Percentiles rank a stretch among this genome's conserved stretches.
These are phyloP conservation scores for Aspergillus ellipticus DNA, from an alignment of 495 filamentous ascomycete species.

Conservation along the genomic window DNA sequence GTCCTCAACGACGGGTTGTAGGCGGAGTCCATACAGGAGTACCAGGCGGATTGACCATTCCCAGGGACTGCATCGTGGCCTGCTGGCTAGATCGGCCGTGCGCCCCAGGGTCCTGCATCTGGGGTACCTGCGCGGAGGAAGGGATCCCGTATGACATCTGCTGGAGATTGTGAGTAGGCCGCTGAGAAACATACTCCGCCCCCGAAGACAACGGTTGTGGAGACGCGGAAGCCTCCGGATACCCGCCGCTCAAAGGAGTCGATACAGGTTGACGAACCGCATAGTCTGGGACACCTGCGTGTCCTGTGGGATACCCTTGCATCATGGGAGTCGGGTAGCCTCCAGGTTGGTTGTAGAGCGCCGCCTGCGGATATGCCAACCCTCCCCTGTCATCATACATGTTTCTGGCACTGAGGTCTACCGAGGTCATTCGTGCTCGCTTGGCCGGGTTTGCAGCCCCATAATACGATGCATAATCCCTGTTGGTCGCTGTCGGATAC, in stretches of 20 bases:
- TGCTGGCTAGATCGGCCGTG: constrained; percentile 38
- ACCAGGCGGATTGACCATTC: constrained; percentile 40
- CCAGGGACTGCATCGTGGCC: constrained; percentile 39
- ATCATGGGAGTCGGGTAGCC: constrained; percentile 38
- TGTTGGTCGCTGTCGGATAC: constrained; percentile 31
- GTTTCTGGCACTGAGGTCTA: constrained; percentile 39
- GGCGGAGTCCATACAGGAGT: constrained; percentile 41
- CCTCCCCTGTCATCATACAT: constrained; percentile 42
- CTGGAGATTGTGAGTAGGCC: constrained; percentile 12
- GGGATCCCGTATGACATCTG: constrained; percentile 38
- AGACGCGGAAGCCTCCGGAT: constrained; percentile 13
- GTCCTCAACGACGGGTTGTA: constrained; percentile 22
- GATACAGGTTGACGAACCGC: constrained; percentile 31
- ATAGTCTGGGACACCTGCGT: constrained; percentile 40
- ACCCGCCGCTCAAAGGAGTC: constrained; percentile 6
- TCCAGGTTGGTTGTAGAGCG: constrained; percentile 38
- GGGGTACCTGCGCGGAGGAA: constrained; percentile 31
- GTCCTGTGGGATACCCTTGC: constrained; percentile 36
- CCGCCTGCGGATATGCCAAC: constrained; percentile 37
- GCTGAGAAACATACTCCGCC: constrained; percentile 10
- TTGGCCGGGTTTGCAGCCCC: constrained; percentile 30
- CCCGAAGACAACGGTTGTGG: neutral
- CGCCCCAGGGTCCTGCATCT: constrained; percentile 37
- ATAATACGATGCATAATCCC: constrained; percentile 37
- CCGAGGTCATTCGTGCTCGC: constrained; percentile 38